Evolutionary conservation across 2,329 filamentous ascomycete species (phyloP), one percentile per base, ranked within the genome.

Genomic region (Epichloe hybrida): DNA sequence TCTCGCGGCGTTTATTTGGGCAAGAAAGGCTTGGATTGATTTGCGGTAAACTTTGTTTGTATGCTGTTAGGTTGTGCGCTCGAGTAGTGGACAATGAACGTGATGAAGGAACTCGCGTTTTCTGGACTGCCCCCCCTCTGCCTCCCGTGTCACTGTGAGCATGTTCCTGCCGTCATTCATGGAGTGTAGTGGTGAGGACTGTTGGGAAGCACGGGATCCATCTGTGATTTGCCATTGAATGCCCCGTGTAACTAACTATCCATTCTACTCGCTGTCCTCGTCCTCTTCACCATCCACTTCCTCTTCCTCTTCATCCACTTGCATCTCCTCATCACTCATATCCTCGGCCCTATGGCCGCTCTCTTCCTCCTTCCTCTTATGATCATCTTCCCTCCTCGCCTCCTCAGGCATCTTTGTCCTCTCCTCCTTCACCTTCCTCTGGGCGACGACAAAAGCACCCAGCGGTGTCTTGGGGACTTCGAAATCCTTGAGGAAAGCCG

Each of bases 381-480:
- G 77, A 57, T 87, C 84, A 48, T 89, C 86, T 58, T 87, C 83
- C 60, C 77, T 79, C 57, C 84, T 74, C 9, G 82, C 79, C 65
- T 90, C 82, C 63, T 95, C 89, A 43, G 96, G 66, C 63, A 95
- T 69, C 71, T 80, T 88, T 45, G 79, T 80, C 69, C 83, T 87
- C 71, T 96, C 88, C 43, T 88, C 88, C 54, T 84, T 79, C 47
- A 81, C 71, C 72, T 85, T 91, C 58, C 93, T 77, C 74, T 96
- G 90, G 0, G 84, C 83, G 8, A 85, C 79, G 1, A 97, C 87
- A 69, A 89, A 98, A 1, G 89, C 91, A 6, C 93, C 93, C 4
- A 98, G 68, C 2, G 93, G 91, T 34, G 86, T 95, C 72, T 89
- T 88, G 68, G 93, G 84, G 81, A 88, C 87, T 54, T 88, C 83